A percentile compares a stretch with the other conserved stretches of the same genome.
These are phyloP conservation scores for Candida namnaoensis DNA, from an alignment of 805 yeast genomes.

Conservation along the genomic window DNA sequence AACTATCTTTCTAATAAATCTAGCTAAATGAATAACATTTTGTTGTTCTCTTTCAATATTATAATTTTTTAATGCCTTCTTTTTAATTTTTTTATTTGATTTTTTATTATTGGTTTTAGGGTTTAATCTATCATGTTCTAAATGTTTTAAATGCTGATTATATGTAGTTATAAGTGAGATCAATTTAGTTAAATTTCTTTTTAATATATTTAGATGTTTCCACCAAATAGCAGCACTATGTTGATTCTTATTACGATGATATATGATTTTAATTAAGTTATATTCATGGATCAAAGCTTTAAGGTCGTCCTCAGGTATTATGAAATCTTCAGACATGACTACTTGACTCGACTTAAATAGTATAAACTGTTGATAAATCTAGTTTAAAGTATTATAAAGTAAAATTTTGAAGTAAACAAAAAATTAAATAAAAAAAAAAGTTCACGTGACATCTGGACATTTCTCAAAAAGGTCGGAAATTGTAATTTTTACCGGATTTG, in stretches of 20 bases:
- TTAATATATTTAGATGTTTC: conserved; percentile 54
- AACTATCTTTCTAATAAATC: conserved; percentile 4
- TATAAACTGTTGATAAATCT: too few species aligned
- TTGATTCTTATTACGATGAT: conserved; percentile 71
- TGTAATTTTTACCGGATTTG: too few species aligned
- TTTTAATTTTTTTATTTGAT: conserved; percentile 1
- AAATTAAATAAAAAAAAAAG: too few species aligned
- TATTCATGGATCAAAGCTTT: conserved; percentile 36
- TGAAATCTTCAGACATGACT: too few species aligned
- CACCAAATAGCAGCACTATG: conserved; percentile 74
- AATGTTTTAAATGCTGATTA: background rate
- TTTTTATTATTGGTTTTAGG: background rate
- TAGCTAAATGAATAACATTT: background rate
- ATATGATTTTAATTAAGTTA: conserved; percentile 49
- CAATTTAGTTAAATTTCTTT: conserved; percentile 41
- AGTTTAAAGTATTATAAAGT: too few species aligned
- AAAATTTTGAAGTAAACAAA: too few species aligned
- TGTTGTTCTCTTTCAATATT: conserved; percentile 10
- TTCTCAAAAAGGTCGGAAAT: too few species aligned
- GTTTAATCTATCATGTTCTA: too few species aligned
- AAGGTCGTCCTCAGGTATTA: background rate
- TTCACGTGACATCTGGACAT: too few species aligned
- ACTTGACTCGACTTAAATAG: too few species aligned
- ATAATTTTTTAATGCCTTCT: conserved; percentile 7
- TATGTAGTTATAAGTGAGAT: conserved; percentile 15